Evolutionary conservation across 2,329 filamentous ascomycete genomes (phyloP).

Genomic region (Elsinoe arachidis): DNA sequence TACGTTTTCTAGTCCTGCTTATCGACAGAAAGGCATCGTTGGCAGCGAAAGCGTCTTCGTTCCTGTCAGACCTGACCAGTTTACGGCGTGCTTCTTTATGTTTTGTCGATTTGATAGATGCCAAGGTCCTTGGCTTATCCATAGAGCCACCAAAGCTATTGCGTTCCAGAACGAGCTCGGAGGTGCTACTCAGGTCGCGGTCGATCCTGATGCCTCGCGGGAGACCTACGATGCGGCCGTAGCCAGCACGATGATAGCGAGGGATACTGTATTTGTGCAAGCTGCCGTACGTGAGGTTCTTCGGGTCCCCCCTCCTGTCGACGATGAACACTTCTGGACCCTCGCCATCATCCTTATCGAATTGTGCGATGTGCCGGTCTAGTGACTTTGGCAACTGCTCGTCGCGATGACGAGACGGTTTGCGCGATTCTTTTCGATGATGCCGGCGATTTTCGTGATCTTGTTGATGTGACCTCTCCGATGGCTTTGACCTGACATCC

Average conservation of each 20-base stretch:
- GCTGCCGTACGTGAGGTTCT: constrained; percentile 66
- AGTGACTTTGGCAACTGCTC: background rate
- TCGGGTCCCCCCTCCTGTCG: constrained; percentile 67
- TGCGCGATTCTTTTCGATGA: background rate
- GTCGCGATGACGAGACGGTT: background rate
- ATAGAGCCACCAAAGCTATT: constrained; percentile 29
- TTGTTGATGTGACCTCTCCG: background rate
- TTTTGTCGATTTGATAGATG: background rate
- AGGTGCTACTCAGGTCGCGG: constrained; percentile 50
- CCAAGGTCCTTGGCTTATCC: background rate
- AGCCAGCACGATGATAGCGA: constrained; percentile 58
- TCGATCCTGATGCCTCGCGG: constrained; percentile 55
- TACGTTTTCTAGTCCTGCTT: constrained; percentile 16
- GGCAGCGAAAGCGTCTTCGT: background rate
- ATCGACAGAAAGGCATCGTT: constrained; percentile 5
- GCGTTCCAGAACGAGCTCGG: constrained; percentile 34
- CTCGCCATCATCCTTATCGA: background rate
- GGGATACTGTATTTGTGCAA: constrained; percentile 66
- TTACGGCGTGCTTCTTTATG: background rate
- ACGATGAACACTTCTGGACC: constrained; percentile 44
- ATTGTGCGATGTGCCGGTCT: background rate
- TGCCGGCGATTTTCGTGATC: background rate
- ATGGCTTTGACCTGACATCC: background rate
- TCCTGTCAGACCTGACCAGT: background rate
- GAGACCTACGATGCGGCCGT: constrained; percentile 63